A percentile compares a stretch with the other conserved stretches of the same genome.
phyloP scores from a whole-genome alignment of 2,329 filamentous ascomycete genomes.

The Claviceps purpurea region DNA sequence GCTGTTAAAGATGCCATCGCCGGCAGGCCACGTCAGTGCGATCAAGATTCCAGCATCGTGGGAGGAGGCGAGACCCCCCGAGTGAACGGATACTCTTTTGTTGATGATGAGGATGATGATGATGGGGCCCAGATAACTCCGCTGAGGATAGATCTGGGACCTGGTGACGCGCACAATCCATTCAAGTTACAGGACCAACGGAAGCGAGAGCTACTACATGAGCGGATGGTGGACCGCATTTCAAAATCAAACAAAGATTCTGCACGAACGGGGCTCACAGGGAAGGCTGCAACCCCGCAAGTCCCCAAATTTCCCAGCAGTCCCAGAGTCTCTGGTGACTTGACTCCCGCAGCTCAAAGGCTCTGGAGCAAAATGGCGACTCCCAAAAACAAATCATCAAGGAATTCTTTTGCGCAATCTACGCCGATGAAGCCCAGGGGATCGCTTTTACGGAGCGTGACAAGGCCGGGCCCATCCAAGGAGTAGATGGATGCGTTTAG shows the following conservation, averaged over 20 bases:
- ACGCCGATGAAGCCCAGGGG: conserved; percentile 26
- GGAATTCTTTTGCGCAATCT: conserved; percentile 21
- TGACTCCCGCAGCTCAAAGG: conserved; percentile 64
- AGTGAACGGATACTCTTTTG: conserved; percentile 88
- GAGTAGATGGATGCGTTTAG: not conserved
- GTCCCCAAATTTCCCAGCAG: conserved; percentile 60
- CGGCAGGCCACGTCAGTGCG: conserved; percentile 49
- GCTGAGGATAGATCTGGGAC: conserved; percentile 42
- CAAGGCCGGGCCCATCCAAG: conserved; percentile 13
- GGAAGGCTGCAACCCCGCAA: conserved; percentile 44
- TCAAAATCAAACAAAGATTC: conserved; percentile 56
- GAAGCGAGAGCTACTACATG: conserved; percentile 66
- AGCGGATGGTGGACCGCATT: conserved; percentile 74
- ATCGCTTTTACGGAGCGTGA: conserved; percentile 24
- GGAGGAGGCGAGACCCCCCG: conserved; percentile 68
- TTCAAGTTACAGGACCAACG: conserved; percentile 68
- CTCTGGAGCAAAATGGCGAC: conserved; percentile 50
- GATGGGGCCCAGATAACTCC: conserved; percentile 12
- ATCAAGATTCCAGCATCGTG: conserved; percentile 43
- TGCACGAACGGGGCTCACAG: conserved; percentile 44
- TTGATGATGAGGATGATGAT: conserved; percentile 60
- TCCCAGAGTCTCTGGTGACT: conserved; percentile 38
- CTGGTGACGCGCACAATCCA: conserved; percentile 54
- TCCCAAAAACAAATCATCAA: conserved; percentile 21
- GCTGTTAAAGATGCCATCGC: conserved; percentile 75